phyloP scores from a whole-genome alignment of 345 rosid species.

The Cardamine occulta region DNA sequence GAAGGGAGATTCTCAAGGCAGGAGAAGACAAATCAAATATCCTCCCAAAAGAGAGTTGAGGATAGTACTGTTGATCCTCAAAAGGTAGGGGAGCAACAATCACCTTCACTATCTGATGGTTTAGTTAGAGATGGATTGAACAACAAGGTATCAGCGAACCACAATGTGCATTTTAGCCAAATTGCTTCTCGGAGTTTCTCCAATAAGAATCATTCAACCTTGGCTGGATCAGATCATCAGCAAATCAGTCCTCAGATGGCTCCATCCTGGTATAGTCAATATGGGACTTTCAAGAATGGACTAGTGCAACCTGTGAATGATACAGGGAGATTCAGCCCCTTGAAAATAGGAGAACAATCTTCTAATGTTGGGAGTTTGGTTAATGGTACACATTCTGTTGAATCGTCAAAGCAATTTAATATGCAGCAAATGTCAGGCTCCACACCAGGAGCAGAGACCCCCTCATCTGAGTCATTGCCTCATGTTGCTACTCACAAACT shows the following conservation, averaged over 20 bases:
- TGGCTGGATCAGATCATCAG: conserved; percentile 53
- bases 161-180: conserved; percentile 43
- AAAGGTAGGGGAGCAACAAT: conserved; percentile 51
- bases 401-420: conserved; percentile 47
- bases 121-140: conserved; percentile 44
- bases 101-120: conserved; percentile 49
- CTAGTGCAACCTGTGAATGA: conserved; percentile 56
- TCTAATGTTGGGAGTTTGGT: conserved; percentile 49
- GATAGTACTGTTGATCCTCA: conserved; percentile 52
- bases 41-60: conserved; percentile 55
- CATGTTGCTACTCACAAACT: conserved; percentile 45
- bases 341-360: conserved; percentile 55
- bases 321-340: conserved; percentile 45
- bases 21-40: conserved; percentile 48
- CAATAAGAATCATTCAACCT: conserved; percentile 47
- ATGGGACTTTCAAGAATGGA: conserved; percentile 71
- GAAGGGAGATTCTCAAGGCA: conserved; percentile 48
- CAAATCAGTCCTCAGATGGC: conserved; percentile 76
- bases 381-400: conserved; percentile 47
- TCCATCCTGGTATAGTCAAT: conserved; percentile 79
- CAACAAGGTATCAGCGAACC: conserved; percentile 40
- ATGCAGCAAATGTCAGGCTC: conserved; percentile 42
- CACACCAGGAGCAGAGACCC: conserved; percentile 45
- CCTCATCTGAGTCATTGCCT: conserved; percentile 47
- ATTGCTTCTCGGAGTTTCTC: conserved; percentile 48